Percentiles rank a stretch among this genome's conserved stretches.
Evolutionary conservation across 139 green algal species (phyloP).

Genomic region (Asterochloris erici): DNA sequence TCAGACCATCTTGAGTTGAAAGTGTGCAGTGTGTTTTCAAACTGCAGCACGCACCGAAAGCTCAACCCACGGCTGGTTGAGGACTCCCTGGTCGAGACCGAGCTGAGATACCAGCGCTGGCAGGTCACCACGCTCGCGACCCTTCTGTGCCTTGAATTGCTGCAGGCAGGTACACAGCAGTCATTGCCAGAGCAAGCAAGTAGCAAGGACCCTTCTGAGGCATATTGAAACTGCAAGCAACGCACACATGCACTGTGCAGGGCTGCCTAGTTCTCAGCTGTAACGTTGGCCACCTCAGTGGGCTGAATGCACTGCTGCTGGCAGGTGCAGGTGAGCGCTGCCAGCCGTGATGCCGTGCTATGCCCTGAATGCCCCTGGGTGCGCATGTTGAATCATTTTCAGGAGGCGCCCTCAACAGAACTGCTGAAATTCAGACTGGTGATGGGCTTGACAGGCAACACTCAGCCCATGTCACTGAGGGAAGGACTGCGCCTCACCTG

Average conservation of each 20-base stretch:
- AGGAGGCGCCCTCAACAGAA: not conserved
- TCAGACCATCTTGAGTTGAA: not conserved
- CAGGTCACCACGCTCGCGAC: constrained; percentile 58
- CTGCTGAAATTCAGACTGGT: no score
- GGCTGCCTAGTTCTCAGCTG: no score
- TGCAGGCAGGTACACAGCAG: constrained; percentile 5
- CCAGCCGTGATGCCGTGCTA: not conserved
- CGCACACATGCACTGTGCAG: no score
- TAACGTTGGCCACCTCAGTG: no score
- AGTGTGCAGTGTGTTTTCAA: not conserved
- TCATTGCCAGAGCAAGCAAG: not conserved
- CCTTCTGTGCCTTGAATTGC: constrained; percentile 46
- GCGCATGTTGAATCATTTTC: not conserved
- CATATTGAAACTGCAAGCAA: no score
- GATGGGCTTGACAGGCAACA: not conserved
- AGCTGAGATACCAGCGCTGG: constrained; percentile 61
- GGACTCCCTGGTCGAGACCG: constrained; percentile 65
- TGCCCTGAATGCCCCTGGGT: not conserved
- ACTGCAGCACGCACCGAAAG: constrained; percentile 60
- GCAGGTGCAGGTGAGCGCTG: not conserved
- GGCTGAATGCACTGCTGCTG: not conserved
- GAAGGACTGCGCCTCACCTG: constrained; percentile 38
- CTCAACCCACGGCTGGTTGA: constrained; percentile 71
- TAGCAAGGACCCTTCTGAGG: not conserved
- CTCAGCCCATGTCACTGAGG: not conserved